Conservation (phyloP, 345 rosid species). For the Populus davidiana region DNA sequence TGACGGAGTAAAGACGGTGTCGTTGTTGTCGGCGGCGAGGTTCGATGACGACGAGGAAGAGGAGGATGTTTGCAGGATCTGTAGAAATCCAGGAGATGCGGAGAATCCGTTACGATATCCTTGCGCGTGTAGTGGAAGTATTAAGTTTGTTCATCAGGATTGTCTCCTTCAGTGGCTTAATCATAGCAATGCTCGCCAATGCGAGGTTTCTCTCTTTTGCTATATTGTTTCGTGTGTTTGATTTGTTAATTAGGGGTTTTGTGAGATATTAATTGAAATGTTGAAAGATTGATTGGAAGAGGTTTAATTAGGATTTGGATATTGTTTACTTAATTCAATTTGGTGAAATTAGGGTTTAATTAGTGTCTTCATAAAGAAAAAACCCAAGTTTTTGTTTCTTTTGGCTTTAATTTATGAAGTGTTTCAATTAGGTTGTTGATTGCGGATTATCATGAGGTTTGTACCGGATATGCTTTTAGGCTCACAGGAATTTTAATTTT, state of each 20-base stretch:
- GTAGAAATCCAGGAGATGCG: conserved; percentile 89
- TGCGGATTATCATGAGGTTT: neutral
- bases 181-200: conserved; percentile 98
- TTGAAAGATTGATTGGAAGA: neutral
- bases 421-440: no score
- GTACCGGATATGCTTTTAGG: neutral
- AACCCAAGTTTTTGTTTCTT: neutral
- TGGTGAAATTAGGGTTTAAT: neutral
- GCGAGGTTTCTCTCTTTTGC: conserved; percentile 62
- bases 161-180: conserved; percentile 99
- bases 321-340: neutral
- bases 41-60: conserved; percentile 75
- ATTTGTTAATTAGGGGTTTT: neutral
- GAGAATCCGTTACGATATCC: conserved; percentile 93
- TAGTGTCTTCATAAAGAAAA: neutral
- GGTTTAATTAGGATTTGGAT: conserved; percentile 1
- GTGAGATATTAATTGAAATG: neutral
- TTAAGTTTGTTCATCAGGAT: conserved; percentile 96
- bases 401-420: neutral
- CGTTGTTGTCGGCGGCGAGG: conserved; percentile 25
- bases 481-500: neutral
- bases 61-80: conserved; percentile 99
- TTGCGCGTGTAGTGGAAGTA: conserved; percentile 98
- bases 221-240: neutral
- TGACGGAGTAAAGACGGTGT: conserved; percentile 12